Percentiles rank a stretch among this genome's conserved stretches.
phyloP scores from a whole-genome alignment of 257 asterid species.

The Nicotiana otophora region DNA sequence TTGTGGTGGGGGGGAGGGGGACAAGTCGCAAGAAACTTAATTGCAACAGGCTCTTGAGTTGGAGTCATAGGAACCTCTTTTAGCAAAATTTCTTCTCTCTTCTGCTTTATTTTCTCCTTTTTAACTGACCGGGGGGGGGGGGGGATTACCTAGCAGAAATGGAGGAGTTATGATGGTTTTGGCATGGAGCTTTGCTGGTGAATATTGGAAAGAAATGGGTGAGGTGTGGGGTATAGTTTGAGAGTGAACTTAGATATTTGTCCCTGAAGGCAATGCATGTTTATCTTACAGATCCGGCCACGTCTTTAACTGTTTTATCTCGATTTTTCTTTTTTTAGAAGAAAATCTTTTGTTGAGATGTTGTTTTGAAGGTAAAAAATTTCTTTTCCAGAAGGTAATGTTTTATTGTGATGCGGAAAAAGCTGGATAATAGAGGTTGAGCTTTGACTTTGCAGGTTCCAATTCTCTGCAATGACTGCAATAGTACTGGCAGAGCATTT shows the following conservation, averaged over 20 bases:
- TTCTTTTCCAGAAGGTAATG: not conserved
- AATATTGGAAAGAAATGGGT: not conserved
- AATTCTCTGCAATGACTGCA: conserved; percentile 84
- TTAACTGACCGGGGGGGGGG: not conserved
- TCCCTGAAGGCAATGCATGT: not conserved
- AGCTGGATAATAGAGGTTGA: not conserved
- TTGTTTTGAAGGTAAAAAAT: not conserved
- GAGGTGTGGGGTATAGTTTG: not conserved
- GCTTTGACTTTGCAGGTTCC: conserved; percentile 46
- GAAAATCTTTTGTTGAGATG: not conserved
- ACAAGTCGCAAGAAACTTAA: not conserved
- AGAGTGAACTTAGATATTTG: not conserved
- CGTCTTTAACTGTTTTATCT: not conserved
- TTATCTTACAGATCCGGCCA: not conserved
- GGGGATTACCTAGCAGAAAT: not conserved
- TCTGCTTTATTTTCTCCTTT: not conserved
- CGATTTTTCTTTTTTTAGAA: not conserved
- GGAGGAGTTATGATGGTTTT: not conserved
- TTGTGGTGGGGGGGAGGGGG: no score
- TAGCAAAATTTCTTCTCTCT: not conserved
- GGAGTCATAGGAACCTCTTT: not conserved
- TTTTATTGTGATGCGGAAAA: not conserved
- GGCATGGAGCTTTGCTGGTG: not conserved
- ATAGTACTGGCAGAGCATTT: conserved; percentile 45
- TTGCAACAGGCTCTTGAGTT: not conserved